phyloP scores from a whole-genome alignment of 2,329 filamentous ascomycete species.

The Penicillium olsonii region DNA sequence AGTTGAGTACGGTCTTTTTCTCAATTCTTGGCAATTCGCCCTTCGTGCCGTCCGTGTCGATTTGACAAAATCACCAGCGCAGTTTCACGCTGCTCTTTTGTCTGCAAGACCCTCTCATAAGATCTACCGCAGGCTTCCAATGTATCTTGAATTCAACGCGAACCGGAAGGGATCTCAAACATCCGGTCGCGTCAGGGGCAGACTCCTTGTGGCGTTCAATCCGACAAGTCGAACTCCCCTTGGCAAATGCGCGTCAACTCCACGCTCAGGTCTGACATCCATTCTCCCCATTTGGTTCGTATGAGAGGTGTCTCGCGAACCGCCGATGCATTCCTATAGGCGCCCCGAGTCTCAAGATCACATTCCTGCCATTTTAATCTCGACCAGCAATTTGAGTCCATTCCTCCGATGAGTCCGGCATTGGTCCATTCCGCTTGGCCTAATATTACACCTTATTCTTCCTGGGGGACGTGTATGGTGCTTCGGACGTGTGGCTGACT shows the following conservation, averaged over 20 bases:
- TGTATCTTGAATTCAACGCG: no score
- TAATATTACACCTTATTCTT: background rate
- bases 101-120: no score
- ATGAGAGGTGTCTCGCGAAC: background rate
- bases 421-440: background rate
- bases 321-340: background rate
- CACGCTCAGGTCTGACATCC: background rate
- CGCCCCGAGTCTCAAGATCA: background rate
- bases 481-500: slow-evolving; percentile 15
- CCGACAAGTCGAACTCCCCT: background rate
- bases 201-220: slow-evolving; percentile 1
- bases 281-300: background rate
- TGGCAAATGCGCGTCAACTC: background rate
- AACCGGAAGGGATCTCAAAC: background rate
- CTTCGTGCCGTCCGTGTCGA: no score
- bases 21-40: background rate
- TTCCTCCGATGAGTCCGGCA: slow-evolving; percentile 1
- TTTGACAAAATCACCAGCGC: no score
- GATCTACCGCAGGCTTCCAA: no score
- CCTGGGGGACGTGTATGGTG: background rate
- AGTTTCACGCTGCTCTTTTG: no score
- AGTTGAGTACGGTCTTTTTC: background rate
- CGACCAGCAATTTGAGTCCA: background rate
- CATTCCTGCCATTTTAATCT: slow-evolving; percentile 7
- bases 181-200: background rate